A percentile compares a stretch with the other conserved stretches of the same genome.
Conservation (phyloP, 169 alveolate genomes). For the Cryptosporidium sp. region DNA sequence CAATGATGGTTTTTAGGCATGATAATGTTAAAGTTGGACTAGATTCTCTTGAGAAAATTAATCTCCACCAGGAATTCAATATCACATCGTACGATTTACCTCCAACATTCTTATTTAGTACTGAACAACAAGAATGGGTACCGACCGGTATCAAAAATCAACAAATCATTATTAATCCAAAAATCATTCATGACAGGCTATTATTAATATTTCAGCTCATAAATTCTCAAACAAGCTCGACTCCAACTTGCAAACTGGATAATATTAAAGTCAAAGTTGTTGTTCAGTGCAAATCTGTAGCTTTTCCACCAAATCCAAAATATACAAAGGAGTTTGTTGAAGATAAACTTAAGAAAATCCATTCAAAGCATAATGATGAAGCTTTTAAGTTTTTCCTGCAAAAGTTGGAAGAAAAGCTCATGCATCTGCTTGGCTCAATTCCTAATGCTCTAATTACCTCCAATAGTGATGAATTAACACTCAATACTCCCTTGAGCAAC, state of each 20-base stretch:
- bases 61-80: slow-evolving; percentile 52
- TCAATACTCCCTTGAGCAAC: slow-evolving; percentile 5
- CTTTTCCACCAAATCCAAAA: slow-evolving; percentile 19
- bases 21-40: slow-evolving; percentile 17
- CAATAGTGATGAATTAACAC: not conserved
- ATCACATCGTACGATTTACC: slow-evolving; percentile 32
- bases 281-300: slow-evolving; percentile 22
- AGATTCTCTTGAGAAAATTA: not conserved
- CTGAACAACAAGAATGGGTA: slow-evolving; percentile 27
- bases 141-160: slow-evolving; percentile 16
- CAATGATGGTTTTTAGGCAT: not conserved
- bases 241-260: slow-evolving; percentile 17
- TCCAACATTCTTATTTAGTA: slow-evolving; percentile 18
- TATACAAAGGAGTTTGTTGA: not conserved
- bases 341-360: not conserved
- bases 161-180: slow-evolving; percentile 18
- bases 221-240: not conserved
- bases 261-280: slow-evolving; percentile 1
- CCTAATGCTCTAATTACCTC: slow-evolving; percentile 12
- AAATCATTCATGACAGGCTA: slow-evolving; percentile 1
- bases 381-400: not conserved
- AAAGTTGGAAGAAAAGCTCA: slow-evolving; percentile 8
- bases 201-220: slow-evolving; percentile 21
- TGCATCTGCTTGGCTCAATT: not conserved
- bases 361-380: not conserved